These are phyloP conservation scores for Heritiera littoralis DNA, from an alignment of 345 rosid species.

Conservation along the genomic window DNA sequence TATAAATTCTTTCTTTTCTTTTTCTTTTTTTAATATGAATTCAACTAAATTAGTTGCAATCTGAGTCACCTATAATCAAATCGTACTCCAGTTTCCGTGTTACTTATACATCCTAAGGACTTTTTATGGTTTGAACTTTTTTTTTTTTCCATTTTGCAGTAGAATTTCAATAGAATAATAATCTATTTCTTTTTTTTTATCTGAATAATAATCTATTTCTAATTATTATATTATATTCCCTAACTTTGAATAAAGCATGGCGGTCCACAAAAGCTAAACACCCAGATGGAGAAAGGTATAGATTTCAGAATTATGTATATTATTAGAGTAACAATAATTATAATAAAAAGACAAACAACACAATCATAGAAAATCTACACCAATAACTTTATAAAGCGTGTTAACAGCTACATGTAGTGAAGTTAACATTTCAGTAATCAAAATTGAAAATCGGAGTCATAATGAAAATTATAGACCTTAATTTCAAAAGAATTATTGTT, in stretches of 20 bases:
- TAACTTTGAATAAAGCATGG: not conserved
- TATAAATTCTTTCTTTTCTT: too few relatives aligned
- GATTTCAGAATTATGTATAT: not conserved
- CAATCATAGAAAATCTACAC: conserved; percentile 7
- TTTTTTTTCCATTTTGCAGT: not conserved
- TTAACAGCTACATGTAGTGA: not conserved
- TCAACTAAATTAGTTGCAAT: too few relatives aligned
- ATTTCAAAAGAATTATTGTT: not conserved
- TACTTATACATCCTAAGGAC: not conserved
- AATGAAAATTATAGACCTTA: not conserved
- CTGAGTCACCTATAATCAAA: too few relatives aligned
- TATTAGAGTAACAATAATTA: not conserved
- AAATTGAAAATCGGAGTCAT: not conserved
- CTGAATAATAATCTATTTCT: not conserved
- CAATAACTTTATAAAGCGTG: not conserved
- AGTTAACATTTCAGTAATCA: not conserved
- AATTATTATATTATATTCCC: not conserved
- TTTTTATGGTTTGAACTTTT: not conserved
- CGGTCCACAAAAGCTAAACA: not conserved
- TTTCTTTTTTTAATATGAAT: too few relatives aligned
- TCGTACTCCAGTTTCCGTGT: not conserved
- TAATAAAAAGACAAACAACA: not conserved
- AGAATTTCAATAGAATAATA: not conserved
- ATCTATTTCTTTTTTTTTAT: too few relatives aligned
- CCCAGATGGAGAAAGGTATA: not conserved